Evolutionary conservation across 768 basidiomycete genomes (phyloP).

Genomic region (Astraeus odoratus): DNA sequence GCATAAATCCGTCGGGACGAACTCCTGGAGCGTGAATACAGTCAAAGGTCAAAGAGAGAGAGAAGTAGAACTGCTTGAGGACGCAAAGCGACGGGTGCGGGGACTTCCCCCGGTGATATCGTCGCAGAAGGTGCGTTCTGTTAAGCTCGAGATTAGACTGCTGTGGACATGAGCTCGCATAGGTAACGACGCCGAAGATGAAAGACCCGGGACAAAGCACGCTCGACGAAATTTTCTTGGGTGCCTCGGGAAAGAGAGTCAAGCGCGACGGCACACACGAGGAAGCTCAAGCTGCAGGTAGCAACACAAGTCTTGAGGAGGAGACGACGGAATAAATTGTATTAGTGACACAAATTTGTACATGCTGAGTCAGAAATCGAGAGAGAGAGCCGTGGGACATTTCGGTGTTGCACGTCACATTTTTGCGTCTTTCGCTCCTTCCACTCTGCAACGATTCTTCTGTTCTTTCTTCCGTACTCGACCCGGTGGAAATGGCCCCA

Average conservation of each 20-base stretch:
- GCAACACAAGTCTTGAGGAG: too few relatives aligned
- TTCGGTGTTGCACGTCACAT: too few relatives aligned
- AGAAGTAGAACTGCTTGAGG: slow-evolving; percentile 9
- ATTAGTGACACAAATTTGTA: too few relatives aligned
- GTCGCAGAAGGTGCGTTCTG: slow-evolving; percentile 3
- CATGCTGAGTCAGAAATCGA: too few relatives aligned
- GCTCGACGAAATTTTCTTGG: neutral
- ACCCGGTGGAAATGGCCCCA: slow-evolving; percentile 14
- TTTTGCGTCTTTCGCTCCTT: neutral
- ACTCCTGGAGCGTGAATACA: slow-evolving; percentile 5
- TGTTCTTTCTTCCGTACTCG: neutral
- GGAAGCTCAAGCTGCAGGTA: too few relatives aligned
- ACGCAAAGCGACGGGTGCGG: slow-evolving; percentile 1
- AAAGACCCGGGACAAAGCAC: slow-evolving; percentile 1
- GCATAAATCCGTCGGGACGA: slow-evolving; percentile 5
- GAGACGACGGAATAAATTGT: too few relatives aligned
- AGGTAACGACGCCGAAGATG: neutral
- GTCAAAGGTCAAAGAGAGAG: slow-evolving; percentile 7
- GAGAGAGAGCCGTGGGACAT: too few relatives aligned
- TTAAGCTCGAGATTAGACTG: neutral
- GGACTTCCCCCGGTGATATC: slow-evolving; percentile 6
- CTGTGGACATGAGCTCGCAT: neutral
- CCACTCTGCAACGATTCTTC: neutral
- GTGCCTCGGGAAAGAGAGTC: neutral
- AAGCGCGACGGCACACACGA: neutral